phyloP scores from a whole-genome alignment of 2,329 filamentous ascomycete genomes.

The Xylariaceae sp. region DNA sequence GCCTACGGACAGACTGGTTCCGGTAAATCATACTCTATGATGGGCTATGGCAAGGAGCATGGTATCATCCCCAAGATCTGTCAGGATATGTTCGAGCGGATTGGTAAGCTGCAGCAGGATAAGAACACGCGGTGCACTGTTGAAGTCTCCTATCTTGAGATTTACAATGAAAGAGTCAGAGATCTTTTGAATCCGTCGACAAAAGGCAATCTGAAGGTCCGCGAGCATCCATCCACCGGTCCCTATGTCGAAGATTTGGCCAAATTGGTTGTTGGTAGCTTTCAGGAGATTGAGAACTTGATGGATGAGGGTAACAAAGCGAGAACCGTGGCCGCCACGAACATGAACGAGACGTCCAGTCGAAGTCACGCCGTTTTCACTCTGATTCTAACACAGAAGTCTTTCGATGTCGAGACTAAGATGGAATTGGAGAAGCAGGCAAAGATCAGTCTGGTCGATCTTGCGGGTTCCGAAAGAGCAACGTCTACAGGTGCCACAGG shows the following conservation, averaged over 20 bases:
- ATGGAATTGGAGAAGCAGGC: constrained; percentile 98
- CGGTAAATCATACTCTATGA: constrained; percentile 99
- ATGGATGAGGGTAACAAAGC: constrained; percentile 99
- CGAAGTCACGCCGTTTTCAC: constrained; percentile 98
- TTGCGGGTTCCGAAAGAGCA: constrained; percentile 94
- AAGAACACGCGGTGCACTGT: constrained; percentile 81
- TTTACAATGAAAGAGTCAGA: constrained; percentile 96
- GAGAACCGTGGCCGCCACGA: constrained; percentile 92
- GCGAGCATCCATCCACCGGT: constrained; percentile 94
- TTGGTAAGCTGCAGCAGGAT: constrained; percentile 64
- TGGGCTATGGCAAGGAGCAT: constrained; percentile 94
- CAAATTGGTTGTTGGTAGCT: constrained; percentile 88
- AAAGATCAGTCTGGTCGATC: constrained; percentile 95
- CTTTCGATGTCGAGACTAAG: constrained; percentile 82
- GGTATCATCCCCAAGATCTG: constrained; percentile 97
- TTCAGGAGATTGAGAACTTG: constrained; percentile 90
- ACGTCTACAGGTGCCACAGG: constrained; percentile 96
- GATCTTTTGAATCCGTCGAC: constrained; percentile 92
- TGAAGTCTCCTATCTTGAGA: constrained; percentile 97
- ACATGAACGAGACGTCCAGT: constrained; percentile 99
- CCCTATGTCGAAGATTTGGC: constrained; percentile 98
- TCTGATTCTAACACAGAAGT: constrained; percentile 89
- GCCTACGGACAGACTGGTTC: constrained; percentile 98
- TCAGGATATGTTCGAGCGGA: constrained; percentile 93
- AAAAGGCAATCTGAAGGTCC: constrained; percentile 93